Percentiles rank a stretch among this genome's conserved stretches.
These are phyloP conservation scores for Hypholoma fasciculare DNA, from an alignment of 768 basidiomycete genomes.

Conservation along the genomic window DNA sequence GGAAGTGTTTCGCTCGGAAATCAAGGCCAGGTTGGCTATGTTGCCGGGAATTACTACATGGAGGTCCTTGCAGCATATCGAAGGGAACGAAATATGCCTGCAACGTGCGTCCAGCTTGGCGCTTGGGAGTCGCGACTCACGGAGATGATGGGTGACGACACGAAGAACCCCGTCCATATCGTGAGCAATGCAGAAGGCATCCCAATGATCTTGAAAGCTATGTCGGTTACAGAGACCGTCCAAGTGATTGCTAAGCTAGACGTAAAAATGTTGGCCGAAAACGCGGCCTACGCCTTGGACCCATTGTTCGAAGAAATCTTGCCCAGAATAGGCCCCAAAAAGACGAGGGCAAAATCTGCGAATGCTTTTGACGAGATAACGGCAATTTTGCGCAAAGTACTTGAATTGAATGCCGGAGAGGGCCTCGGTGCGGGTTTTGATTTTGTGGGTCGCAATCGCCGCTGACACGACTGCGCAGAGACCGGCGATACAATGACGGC, in stretches of 20 bases:
- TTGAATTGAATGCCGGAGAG: conserved; percentile 14
- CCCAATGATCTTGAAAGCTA: conserved; percentile 20
- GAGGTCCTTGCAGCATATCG: conserved; percentile 16
- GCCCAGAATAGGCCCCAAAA: neutral
- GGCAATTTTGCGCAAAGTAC: conserved; percentile 9
- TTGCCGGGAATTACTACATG: conserved; percentile 20
- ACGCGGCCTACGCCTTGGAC: conserved; percentile 9
- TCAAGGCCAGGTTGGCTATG: conserved; percentile 20
- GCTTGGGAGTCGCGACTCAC: conserved; percentile 21
- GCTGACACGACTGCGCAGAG: conserved; percentile 8
- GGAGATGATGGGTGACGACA: conserved; percentile 7
- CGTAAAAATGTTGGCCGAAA: neutral
- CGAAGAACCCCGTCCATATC: conserved; percentile 2
- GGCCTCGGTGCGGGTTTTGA: conserved; percentile 9
- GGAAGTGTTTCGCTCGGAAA: conserved; percentile 16
- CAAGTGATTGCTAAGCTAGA: conserved; percentile 22
- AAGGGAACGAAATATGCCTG: conserved; percentile 10
- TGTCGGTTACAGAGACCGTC: conserved; percentile 12
- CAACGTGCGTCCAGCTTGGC: conserved; percentile 18
- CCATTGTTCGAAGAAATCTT: conserved; percentile 11
- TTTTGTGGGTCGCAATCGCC: neutral
- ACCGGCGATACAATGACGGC: conserved; percentile 10
- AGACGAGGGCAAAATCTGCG: neutral
- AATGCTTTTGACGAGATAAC: conserved; percentile 5
- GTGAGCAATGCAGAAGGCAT: conserved; percentile 20